phyloP scores from a whole-genome alignment of 1,139 yeast genomes.

The Saccharomyces hybrid region DNA sequence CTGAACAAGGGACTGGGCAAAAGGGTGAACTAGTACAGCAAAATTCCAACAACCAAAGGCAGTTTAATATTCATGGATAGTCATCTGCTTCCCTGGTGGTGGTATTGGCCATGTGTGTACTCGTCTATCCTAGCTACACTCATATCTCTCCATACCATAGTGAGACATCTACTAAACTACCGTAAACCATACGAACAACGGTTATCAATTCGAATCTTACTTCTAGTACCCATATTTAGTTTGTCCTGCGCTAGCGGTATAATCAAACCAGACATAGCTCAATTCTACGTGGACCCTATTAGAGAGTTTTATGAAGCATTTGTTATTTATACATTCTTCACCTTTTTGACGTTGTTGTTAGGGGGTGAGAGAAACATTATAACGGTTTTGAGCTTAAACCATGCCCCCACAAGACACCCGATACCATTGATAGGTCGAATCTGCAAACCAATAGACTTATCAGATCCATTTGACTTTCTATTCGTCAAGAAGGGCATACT shows the following conservation, averaged over 20 bases:
- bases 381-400: constrained; percentile 57
- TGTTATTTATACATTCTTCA: constrained; percentile 87
- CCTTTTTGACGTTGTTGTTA: constrained; percentile 68
- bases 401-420: constrained; percentile 69
- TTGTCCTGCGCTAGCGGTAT: constrained; percentile 52
- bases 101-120: constrained; percentile 16
- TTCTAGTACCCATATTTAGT: constrained; percentile 49
- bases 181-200: constrained; percentile 87
- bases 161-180: constrained; percentile 57
- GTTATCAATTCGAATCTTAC: constrained; percentile 69
- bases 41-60: not conserved
- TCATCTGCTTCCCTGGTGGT: constrained; percentile 14
- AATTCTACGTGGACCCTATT: constrained; percentile 55
- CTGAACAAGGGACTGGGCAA: not conserved
- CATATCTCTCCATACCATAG: constrained; percentile 42
- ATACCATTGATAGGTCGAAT: constrained; percentile 43
- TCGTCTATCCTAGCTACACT: constrained; percentile 2
- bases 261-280: constrained; percentile 36
- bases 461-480: constrained; percentile 77
- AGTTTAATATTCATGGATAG: not conserved
- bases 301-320: constrained; percentile 93
- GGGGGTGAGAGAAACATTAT: constrained; percentile 91
- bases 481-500: constrained; percentile 75
- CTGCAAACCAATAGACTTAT: constrained; percentile 61
- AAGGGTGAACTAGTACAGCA: not conserved